These are phyloP conservation scores for Globisporangium megalacanthum DNA, from an alignment of 352 stramenopile species.

Conservation along the genomic window DNA sequence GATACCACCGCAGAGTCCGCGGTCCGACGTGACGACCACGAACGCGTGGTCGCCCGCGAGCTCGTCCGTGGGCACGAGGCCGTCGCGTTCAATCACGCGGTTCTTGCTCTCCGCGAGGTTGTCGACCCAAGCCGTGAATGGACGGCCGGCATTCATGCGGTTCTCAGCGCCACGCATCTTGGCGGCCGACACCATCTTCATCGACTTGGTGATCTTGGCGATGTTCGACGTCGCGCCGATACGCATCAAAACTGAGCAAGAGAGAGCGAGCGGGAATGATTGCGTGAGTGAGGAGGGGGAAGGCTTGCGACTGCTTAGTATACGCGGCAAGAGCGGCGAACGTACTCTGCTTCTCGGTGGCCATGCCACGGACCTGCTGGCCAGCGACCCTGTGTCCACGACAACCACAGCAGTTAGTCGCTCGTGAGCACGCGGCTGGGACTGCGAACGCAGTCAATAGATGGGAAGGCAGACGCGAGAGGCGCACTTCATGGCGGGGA, in stretches of 20 bases:
- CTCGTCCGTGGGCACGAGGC: constrained; percentile 78
- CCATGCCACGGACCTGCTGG: constrained; percentile 92
- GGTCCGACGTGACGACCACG: constrained; percentile 96
- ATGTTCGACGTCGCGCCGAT: constrained; percentile 99
- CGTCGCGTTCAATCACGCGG: constrained; percentile 86
- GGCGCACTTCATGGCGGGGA: constrained; percentile 50
- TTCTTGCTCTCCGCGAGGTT: constrained; percentile 71
- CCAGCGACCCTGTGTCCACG: constrained; percentile 39
- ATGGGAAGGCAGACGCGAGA: background rate
- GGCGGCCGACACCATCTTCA: constrained; percentile 99
- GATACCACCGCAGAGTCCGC: constrained; percentile 98
- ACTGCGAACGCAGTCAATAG: background rate
- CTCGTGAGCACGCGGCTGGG: background rate
- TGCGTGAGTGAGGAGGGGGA: background rate
- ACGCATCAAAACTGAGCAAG: constrained; percentile 83
- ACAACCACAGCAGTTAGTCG: constrained; percentile 2
- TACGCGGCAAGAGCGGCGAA: constrained; percentile 4
- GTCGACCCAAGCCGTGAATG: constrained; percentile 81
- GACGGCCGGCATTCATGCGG: constrained; percentile 73
- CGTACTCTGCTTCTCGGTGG: constrained; percentile 97
- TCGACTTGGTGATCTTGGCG: constrained; percentile 99
- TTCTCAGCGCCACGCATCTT: constrained; percentile 98
- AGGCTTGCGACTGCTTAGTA: background rate
- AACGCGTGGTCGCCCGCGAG: constrained; percentile 88
- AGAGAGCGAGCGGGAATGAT: background rate